Base-by-base conservation (phyloP, 2,329 filamentous ascomycete genomes). In the Colletotrichum abscissum region DNA sequence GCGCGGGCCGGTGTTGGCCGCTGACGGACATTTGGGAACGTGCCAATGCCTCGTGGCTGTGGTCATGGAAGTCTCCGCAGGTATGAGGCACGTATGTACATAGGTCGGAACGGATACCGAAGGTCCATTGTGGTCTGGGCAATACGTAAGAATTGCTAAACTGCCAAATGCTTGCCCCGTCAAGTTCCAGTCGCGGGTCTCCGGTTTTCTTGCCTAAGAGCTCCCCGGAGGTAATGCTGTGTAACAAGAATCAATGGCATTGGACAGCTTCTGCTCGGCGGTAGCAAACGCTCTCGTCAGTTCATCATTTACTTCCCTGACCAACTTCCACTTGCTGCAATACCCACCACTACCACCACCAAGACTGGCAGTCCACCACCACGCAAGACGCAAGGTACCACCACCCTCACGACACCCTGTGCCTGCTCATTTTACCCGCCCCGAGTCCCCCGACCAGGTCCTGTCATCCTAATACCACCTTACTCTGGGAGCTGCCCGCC, bases 21-120 rank as follows among this genome's bases (percentile, higher is more conserved):
- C 46, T 33, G 64, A 30, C 57, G 57, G 30, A 58, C 65, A 46
- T 55, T 49, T 72, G 54, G 46, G 49, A 67, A 55, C 30, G 69
- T 56, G 49, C 35, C 55, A 26, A 55, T 59, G 58, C 58, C 69
- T 72, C 66, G 66, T 69, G 66, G 69, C 69, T 65, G 24, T 49
- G 16, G 42, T 19, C 42, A 49, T 33, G 30, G 30, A 33, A 49
- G 42, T n/a, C 38, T 19, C 38, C 33, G 33, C 33, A 35, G 33
- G 11, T 35, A 35, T 35, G 33, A 35, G 33, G 33, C 33, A 35
- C 33, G 33, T 35, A 35, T 11, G 33, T 35, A 35, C 30, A 9
- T 33, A 33, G 30, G 30, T 33, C 30, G 33, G 33, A 35, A 42
- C 38, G 38, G 38, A 8, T 42, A 42, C 38, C 38, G 38, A 42